Percentiles rank a stretch among this genome's conserved stretches.
Conservation (phyloP, 73 alveolate genomes). For the Paramecium bursaria region DNA sequence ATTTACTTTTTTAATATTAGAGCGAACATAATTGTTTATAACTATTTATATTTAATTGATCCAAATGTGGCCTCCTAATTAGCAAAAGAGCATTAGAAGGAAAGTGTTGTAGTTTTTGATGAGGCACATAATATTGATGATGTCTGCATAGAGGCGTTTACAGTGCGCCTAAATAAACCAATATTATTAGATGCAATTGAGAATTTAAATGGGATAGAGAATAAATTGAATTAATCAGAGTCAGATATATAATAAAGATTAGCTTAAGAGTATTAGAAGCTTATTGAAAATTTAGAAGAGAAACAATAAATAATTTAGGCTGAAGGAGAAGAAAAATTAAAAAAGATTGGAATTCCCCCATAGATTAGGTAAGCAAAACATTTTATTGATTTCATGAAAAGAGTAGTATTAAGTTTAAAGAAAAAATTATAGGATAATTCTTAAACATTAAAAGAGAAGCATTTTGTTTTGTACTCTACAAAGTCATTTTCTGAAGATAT, state of each 20-base stretch:
- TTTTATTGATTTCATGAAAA: conserved; percentile 78
- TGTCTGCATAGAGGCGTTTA: conserved; percentile 86
- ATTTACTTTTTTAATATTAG: conserved; percentile 48
- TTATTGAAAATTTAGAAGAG: conserved; percentile 68
- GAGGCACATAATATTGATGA: conserved; percentile 91
- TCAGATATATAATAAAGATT: conserved; percentile 62
- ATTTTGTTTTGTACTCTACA: conserved; percentile 20
- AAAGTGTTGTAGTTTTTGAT: conserved; percentile 82
- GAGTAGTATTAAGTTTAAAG: conserved; percentile 75
- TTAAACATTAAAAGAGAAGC: conserved; percentile 67
- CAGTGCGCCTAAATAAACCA: conserved; percentile 77
- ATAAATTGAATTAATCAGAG: conserved; percentile 70
- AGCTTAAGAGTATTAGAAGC: conserved; percentile 72
- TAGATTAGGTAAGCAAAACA: conserved; percentile 84
- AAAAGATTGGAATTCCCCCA: conserved; percentile 77
- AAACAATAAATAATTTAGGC: conserved; percentile 27
- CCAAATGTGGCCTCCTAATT: conserved; percentile 77
- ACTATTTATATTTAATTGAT: conserved; percentile 85
- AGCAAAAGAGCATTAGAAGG: conserved; percentile 49
- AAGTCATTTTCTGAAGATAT: conserved; percentile 41
- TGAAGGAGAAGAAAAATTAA: conserved; percentile 15
- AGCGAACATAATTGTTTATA: conserved; percentile 84
- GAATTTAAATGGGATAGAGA: conserved; percentile 73
- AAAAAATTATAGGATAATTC: conserved; percentile 73
- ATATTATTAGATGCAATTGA: conserved; percentile 75